A percentile compares a stretch with the other conserved stretches of the same genome.
These are phyloP conservation scores for Kodamaea lidongshanica DNA, from an alignment of 805 yeast species.

Conservation along the genomic window DNA sequence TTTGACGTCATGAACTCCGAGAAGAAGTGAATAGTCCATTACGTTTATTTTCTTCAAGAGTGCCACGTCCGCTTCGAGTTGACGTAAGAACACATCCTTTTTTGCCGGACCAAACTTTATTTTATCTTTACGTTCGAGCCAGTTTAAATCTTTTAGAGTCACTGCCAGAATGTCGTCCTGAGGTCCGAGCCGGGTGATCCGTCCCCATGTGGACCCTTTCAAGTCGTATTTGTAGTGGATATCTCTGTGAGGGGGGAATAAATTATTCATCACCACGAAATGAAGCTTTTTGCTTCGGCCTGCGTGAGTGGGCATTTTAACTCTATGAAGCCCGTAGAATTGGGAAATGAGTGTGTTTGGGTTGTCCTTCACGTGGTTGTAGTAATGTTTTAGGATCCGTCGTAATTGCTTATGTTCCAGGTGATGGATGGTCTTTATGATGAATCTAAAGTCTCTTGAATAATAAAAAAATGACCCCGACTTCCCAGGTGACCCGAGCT, in stretches of 20 bases:
- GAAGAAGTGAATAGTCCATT: conserved; percentile 89
- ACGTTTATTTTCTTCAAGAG: conserved; percentile 70
- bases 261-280: conserved; percentile 92
- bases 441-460: conserved; percentile 87
- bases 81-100: conserved; percentile 52
- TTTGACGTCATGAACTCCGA: conserved; percentile 82
- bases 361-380: conserved; percentile 70
- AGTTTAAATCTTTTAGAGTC: conserved; percentile 82
- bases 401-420: conserved; percentile 84
- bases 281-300: conserved; percentile 61
- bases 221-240: conserved; percentile 82
- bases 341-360: conserved; percentile 92
- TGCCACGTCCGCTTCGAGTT: conserved; percentile 68
- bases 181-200: conserved; percentile 43
- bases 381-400: conserved; percentile 65
- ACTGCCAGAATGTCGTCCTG: conserved; percentile 26
- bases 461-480: conserved; percentile 95
- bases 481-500: conserved; percentile 93
- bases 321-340: conserved; percentile 90
- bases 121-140: conserved; percentile 61
- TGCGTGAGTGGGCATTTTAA: conserved; percentile 73
- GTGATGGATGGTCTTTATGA: conserved; percentile 93
- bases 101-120: conserved; percentile 76
- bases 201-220: conserved; percentile 88
- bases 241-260: conserved; percentile 89